Evolutionary conservation across 2,329 filamentous ascomycete genomes (phyloP).

Genomic region (Colletotrichum melonis): DNA sequence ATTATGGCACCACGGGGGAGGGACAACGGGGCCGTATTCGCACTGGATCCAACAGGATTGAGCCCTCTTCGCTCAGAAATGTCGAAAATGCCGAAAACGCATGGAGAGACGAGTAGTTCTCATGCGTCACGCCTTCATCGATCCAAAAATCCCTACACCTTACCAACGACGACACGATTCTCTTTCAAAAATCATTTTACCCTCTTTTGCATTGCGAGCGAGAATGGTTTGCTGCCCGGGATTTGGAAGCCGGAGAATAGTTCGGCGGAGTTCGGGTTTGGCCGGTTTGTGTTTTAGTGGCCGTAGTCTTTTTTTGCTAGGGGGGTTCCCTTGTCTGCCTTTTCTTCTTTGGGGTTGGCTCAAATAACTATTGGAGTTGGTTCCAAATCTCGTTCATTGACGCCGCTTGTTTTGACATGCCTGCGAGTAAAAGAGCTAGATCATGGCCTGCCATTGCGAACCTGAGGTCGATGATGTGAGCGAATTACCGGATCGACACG

Average conservation of each 20-base stretch:
- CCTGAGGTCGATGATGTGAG: neutral
- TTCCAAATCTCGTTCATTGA: constrained; percentile 23
- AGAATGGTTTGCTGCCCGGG: neutral
- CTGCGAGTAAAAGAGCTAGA: constrained; percentile 2
- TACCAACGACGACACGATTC: neutral
- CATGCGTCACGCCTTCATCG: no score
- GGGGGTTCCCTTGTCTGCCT: neutral
- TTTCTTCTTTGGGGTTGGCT: neutral
- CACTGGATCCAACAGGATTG: neutral
- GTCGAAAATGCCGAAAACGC: neutral
- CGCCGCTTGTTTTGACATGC: constrained; percentile 21
- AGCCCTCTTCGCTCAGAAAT: constrained; percentile 29
- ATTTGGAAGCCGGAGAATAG: neutral
- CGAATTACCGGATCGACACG: no score
- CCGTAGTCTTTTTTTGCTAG: neutral
- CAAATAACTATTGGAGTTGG: neutral
- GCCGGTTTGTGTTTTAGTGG: neutral
- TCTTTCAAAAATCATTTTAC: neutral
- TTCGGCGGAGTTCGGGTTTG: neutral
- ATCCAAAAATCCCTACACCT: neutral
- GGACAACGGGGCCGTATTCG: constrained; percentile 11
- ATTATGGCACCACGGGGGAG: constrained; percentile 25
- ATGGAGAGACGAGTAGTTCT: constrained; percentile 10
- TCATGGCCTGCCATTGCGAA: constrained; percentile 27
- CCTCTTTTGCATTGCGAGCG: constrained; percentile 17